Base-by-base conservation (phyloP, 345 rosid species). In the Psidium friedrichsthalianum region DNA sequence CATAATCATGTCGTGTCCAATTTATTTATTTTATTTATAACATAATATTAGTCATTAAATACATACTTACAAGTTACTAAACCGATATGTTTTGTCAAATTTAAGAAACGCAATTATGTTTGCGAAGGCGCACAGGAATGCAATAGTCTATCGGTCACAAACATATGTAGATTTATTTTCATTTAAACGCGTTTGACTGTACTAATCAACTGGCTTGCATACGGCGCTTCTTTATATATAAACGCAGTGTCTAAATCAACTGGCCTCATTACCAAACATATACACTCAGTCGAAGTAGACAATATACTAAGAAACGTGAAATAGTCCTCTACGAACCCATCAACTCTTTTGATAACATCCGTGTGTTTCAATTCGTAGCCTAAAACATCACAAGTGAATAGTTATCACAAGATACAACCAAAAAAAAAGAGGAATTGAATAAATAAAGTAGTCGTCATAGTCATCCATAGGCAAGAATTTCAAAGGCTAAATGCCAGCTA, bases 181-280 rank as follows among this genome's bases (percentile, higher is more conserved):
- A 59, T 59, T 12, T 61, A 61, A 3, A 6, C 6, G 5, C 6
- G 42, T 27, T 1, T 15, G 42, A 18, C 6, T 4, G 4, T 61
- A 29, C 11, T 15, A 27, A 6, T 61, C 11, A 2, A 15, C 5
- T 6, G 4, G 21, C 11, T 0, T 0, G 1, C 11, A 6, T 3
- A 27, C 7, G 8, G 8, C 20, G 1, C 40, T 59, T 59, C 0
- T 27, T 56, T 40, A 36, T 40, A 40, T 40, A 40, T 2, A 40
- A n/a, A n/a, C n/a, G n/a, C n/a, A n/a, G n/a, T n/a, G n/a, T n/a
- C n/a, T n/a, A 6, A 47, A 6, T 51, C 53, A 14, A 51, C 5
- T 11, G 15, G 2, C 15, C 14, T 58, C 1, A 2, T 27, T 61
- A 15, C 21, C 0, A 0, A 40, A 29, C 40, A 29, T 27, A 15